phyloP scores from a whole-genome alignment of 495 filamentous ascomycete species.

The Hypoxylon subgilvum region DNA sequence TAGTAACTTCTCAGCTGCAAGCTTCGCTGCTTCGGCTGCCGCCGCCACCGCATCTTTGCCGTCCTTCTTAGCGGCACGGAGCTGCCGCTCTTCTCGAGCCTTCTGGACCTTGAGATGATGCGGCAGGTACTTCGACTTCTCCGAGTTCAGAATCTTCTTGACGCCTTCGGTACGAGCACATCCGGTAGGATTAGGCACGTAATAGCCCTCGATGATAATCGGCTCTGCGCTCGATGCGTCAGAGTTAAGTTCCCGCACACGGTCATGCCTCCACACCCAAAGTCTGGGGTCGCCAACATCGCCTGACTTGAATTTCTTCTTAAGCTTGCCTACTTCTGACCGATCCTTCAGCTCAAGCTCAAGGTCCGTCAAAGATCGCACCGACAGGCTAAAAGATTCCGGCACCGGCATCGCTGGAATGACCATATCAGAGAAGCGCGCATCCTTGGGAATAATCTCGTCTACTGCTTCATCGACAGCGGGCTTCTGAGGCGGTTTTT shows the following conservation, averaged over 20 bases:
- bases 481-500: constrained; percentile 19
- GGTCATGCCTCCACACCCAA: constrained; percentile 91
- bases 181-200: constrained; percentile 82
- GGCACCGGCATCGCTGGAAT: constrained; percentile 36
- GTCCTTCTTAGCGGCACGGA: constrained; percentile 70
- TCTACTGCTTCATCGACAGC: constrained; percentile 13
- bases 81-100: constrained; percentile 85
- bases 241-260: constrained; percentile 82
- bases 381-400: constrained; percentile 30
- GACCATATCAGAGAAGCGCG: constrained; percentile 40
- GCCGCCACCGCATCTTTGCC: constrained; percentile 68
- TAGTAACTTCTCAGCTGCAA: constrained; percentile 77
- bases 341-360: constrained; percentile 70
- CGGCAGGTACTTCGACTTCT: constrained; percentile 97
- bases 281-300: constrained; percentile 69
- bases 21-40: constrained; percentile 71
- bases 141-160: constrained; percentile 91
- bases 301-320: constrained; percentile 69
- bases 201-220: constrained; percentile 80
- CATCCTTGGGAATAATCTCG: constrained; percentile 28
- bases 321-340: constrained; percentile 78
- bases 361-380: constrained; percentile 33
- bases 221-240: constrained; percentile 48
- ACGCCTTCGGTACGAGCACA: constrained; percentile 89
- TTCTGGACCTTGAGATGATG: constrained; percentile 95